phyloP scores from a whole-genome alignment of 1,284 basidiomycete genomes.

The Ceratorhiza oryzae-sativae region DNA sequence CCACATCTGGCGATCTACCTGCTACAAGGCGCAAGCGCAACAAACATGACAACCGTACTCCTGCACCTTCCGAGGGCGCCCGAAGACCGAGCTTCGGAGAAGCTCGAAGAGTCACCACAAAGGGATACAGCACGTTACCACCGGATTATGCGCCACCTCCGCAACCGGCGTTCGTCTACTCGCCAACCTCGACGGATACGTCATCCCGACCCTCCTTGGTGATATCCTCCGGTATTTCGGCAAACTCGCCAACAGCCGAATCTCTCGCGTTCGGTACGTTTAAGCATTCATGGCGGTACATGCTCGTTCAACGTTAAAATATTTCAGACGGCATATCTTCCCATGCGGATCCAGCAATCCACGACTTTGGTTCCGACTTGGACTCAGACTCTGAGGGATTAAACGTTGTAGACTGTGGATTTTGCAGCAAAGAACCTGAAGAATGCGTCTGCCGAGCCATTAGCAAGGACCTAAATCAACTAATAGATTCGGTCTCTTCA shows the following conservation, averaged over 20 bases:
- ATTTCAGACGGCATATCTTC: not conserved
- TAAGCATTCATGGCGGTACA: too few species aligned
- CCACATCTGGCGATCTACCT: constrained; percentile 1
- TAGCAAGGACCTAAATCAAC: constrained; percentile 54
- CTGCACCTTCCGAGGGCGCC: not conserved
- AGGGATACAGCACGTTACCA: constrained; percentile 27
- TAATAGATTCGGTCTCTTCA: constrained; percentile 44
- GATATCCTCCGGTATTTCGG: constrained; percentile 16
- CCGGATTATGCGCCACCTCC: constrained; percentile 33
- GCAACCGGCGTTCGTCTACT: constrained; percentile 13
- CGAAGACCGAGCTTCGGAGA: not conserved
- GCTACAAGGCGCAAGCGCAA: constrained; percentile 26
- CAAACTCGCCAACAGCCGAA: constrained; percentile 23
- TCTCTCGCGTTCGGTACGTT: constrained; percentile 18
- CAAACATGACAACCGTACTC: constrained; percentile 9
- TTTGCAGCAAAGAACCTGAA: constrained; percentile 68
- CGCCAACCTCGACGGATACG: constrained; percentile 17
- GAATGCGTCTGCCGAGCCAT: constrained; percentile 77
- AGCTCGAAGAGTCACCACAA: not conserved
- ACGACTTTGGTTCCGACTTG: constrained; percentile 4
- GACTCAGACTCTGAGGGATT: not conserved
- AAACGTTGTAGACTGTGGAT: constrained; percentile 64
- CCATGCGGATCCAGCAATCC: constrained; percentile 1
- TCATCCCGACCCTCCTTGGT: constrained; percentile 28
- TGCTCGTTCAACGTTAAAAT: not conserved